Conservation (phyloP, 2,329 filamentous ascomycete genomes). For the Botryosphaeria agaves region DNA sequence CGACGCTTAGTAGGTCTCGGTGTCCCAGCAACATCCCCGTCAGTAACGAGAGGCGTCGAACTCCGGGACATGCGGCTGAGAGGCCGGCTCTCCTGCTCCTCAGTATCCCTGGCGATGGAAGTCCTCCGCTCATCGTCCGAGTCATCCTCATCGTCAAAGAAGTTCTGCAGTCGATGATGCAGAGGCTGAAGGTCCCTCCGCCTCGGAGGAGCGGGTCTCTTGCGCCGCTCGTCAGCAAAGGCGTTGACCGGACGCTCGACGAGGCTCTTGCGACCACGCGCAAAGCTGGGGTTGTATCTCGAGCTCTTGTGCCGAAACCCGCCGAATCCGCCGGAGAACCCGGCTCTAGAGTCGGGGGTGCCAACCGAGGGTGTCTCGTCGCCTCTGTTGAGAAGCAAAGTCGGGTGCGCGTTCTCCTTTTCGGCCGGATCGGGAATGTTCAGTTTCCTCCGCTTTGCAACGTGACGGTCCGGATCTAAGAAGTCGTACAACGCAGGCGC, state of each 20-base stretch:
- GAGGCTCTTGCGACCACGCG: conserved; percentile 14
- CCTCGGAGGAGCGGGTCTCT: conserved; percentile 32
- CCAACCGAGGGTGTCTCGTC: conserved; percentile 45
- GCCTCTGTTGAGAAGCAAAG: conserved; percentile 24
- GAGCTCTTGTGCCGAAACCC: conserved; percentile 22
- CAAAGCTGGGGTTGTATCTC: conserved; percentile 24
- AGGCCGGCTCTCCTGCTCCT: conserved; percentile 69
- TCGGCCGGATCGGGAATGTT: conserved; percentile 51
- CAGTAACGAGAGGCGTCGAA: conserved; percentile 34
- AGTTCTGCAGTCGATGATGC: conserved; percentile 59
- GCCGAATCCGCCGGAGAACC: conserved; percentile 26
- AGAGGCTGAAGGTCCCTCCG: conserved; percentile 57
- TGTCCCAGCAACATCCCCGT: conserved; percentile 27
- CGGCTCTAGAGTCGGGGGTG: conserved; percentile 38
- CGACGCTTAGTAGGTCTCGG: conserved; percentile 27
- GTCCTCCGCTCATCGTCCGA: conserved; percentile 60
- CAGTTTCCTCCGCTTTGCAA: conserved; percentile 59
- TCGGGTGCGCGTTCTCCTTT: conserved; percentile 37
- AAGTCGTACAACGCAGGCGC: conserved; percentile 65
- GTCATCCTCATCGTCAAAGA: conserved; percentile 62
- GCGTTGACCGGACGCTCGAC: conserved; percentile 22
- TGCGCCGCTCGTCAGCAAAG: conserved; percentile 41
- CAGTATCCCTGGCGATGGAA: conserved; percentile 56
- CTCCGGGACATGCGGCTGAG: conserved; percentile 49
- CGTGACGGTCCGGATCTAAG: conserved; percentile 67